A percentile compares a stretch with the other conserved stretches of the same genome.
These are phyloP conservation scores for Cladophialophora chaetospira DNA, from an alignment of 2,329 filamentous ascomycete species.

Conservation along the genomic window DNA sequence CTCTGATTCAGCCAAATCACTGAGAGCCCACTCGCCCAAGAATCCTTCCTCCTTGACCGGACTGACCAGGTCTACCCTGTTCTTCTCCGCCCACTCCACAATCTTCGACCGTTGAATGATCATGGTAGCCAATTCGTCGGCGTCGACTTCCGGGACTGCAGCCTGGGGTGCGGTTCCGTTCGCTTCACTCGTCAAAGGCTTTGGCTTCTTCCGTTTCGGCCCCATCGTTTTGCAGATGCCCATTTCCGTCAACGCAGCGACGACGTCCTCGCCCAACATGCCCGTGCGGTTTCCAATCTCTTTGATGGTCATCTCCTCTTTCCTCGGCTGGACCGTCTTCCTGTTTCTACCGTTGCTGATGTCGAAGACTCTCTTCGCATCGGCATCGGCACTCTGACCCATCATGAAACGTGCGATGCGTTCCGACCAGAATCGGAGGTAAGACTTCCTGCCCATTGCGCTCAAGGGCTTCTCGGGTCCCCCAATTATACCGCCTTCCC, in stretches of 20 bases:
- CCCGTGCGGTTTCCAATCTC: conserved; percentile 77
- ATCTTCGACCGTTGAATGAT: conserved; percentile 62
- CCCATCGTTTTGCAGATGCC: conserved; percentile 58
- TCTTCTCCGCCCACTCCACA: conserved; percentile 65
- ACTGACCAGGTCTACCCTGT: conserved; percentile 64
- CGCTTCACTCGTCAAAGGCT: conserved; percentile 40
- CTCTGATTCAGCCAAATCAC: conserved; percentile 29
- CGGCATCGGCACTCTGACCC: conserved; percentile 35
- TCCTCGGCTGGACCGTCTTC: conserved; percentile 28
- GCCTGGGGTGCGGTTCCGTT: conserved; percentile 40
- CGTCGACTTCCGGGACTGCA: conserved; percentile 26
- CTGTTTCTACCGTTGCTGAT: conserved; percentile 41
- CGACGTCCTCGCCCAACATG: conserved; percentile 82
- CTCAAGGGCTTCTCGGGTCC: conserved; percentile 94
- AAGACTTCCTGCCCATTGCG: conserved; percentile 78
- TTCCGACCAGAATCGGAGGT: conserved; percentile 81
- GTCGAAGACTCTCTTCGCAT: conserved; percentile 37
- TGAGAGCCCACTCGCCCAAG: conserved; percentile 62
- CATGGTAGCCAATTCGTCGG: conserved; percentile 38
- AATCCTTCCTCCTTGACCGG: conserved; percentile 77
- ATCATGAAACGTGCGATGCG: conserved; percentile 71
- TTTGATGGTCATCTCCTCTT: conserved; percentile 63
- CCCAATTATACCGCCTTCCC: conserved; percentile 67
- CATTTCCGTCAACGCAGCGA: conserved; percentile 78
- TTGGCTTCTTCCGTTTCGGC: conserved; percentile 53